phyloP scores from a whole-genome alignment of 106 monocot species.

The Gastrodia elata region DNA sequence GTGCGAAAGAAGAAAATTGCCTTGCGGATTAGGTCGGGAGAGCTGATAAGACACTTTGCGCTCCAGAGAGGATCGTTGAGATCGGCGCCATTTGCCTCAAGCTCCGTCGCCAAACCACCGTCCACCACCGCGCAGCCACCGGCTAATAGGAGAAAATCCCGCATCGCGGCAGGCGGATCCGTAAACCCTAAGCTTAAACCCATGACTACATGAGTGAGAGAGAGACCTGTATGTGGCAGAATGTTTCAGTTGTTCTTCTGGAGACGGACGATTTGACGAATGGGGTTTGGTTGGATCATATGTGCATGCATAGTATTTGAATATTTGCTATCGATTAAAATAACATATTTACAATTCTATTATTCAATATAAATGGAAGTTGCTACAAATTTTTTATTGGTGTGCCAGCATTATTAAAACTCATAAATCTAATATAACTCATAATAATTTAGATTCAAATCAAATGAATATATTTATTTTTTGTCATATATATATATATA shows the following conservation, averaged over 20 bases:
- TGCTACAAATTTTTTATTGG: no score
- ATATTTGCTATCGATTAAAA: no score
- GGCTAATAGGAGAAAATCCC: conserved; percentile 27
- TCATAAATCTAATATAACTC: no score
- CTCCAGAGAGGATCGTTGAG: conserved; percentile 92
- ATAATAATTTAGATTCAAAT: no score
- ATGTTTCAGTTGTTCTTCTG: neutral
- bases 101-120: conserved; percentile 89
- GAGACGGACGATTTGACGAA: neutral
- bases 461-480: no score
- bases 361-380: no score
- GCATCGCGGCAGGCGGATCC: conserved; percentile 9
- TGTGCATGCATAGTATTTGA: no score
- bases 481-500: no score
- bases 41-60: conserved; percentile 56
- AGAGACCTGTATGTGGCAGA: neutral
- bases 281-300: neutral
- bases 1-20: conserved; percentile 8
- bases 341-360: no score
- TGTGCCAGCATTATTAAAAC: no score
- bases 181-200: neutral
- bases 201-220: neutral
- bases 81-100: conserved; percentile 80
- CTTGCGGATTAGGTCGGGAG: conserved; percentile 77
- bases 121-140: conserved; percentile 77